Base-by-base conservation (phyloP, 139 green algal genomes). In the Microglena sp. region DNA sequence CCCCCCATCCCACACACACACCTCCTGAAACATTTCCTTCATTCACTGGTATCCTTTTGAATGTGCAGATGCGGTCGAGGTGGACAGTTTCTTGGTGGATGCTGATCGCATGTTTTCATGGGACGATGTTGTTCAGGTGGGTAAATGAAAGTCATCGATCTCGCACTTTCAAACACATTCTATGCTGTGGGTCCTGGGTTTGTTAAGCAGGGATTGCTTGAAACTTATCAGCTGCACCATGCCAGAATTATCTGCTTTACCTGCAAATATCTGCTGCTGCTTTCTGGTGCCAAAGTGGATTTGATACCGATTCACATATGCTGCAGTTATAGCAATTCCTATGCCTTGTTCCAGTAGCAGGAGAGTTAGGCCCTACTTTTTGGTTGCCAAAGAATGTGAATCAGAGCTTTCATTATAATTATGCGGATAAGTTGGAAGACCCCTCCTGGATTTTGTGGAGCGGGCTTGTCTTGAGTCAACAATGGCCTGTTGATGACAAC, bases 61-160 rank as follows among this genome's bases (percentile, higher is more conserved):
- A 32, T 36, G 31, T 29, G 4, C 66, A 74, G 82, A 86, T 59
- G 78, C 80, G 2, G 73, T 85, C 1, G 87, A 94, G 56, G 43
- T 77, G 21, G 56, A 33, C 0, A 46, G 29, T 2, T 84, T 83
- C 45, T 67, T 76, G n/a, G 57, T 59, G 1, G 81, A 95, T 43
- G 65, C 88, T 1, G 88, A 96, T 67, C 71, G 73, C 27, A 89
- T 89, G 84, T 81, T 94, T 59, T 77, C 89, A 46, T 93, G 87
- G 89, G 81, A 88, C 31, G 85, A 89, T 44, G 79, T 95, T n/a
- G 29, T 95, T 21, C 69, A 85, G 69, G 84, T 82, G 43, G 0
- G 70, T 27, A 22, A n/a, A n/a, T n/a, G n/a, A n/a, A n/a, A n/a
- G n/a, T n/a, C 0, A 50, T 50, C 40, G 11, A 24, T 15, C 15